Percentiles rank a stretch among this genome's conserved stretches.
Conservation (phyloP, 371 early-diverging fungal species). For the Catenaria anguillulae region DNA sequence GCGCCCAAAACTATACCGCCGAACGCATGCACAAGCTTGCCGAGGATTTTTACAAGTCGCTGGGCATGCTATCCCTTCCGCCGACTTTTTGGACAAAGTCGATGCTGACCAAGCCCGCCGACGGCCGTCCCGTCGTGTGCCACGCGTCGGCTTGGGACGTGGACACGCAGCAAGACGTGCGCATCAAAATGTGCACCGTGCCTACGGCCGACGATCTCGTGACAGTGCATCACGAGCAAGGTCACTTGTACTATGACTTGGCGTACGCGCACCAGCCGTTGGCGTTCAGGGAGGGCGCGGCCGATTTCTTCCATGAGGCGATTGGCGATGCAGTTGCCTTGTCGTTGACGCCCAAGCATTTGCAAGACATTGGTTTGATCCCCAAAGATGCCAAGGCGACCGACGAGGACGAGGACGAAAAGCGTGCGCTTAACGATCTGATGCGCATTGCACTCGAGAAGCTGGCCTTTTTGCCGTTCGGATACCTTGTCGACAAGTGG, state of each 20-base stretch:
- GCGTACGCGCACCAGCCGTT: constrained; percentile 12
- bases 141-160: constrained; percentile 17
- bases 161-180: constrained; percentile 11
- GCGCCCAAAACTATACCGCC: constrained; percentile 9
- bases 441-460: constrained; percentile 15
- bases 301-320: constrained; percentile 16
- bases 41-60: constrained; percentile 15
- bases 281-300: constrained; percentile 13
- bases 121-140: constrained; percentile 12
- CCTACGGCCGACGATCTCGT: constrained; percentile 11
- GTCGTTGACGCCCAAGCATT: constrained; percentile 12
- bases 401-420: background rate
- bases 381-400: background rate
- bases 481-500: constrained; percentile 14
- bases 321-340: constrained; percentile 17
- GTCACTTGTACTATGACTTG: constrained; percentile 16
- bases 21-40: constrained; percentile 12
- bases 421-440: constrained; percentile 14
- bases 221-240: constrained; percentile 19
- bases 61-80: constrained; percentile 10
- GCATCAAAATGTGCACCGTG: constrained; percentile 18
- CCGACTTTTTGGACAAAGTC: constrained; percentile 12
- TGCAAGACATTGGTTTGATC: constrained; percentile 11
- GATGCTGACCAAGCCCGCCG: constrained; percentile 13
- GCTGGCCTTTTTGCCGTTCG: constrained; percentile 13